phyloP scores from a whole-genome alignment of 371 early-diverging fungal species.

The Lichtheimia ornata region DNA sequence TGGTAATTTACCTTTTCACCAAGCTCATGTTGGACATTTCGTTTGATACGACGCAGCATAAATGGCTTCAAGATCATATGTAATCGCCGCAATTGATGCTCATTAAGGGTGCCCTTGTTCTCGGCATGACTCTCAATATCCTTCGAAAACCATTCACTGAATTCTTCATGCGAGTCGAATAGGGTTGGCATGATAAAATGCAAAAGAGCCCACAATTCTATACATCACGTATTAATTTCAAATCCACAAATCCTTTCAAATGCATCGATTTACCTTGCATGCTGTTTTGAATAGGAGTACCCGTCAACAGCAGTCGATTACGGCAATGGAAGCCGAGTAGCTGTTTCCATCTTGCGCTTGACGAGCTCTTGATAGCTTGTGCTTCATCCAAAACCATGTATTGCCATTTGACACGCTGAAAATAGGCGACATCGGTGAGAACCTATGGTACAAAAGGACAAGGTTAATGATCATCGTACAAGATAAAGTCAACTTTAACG shows the following conservation, averaged over 20 bases:
- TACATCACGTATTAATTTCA: neutral
- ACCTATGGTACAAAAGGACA: slow-evolving; percentile 30
- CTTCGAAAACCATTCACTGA: slow-evolving; percentile 94
- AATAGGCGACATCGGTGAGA: slow-evolving; percentile 84
- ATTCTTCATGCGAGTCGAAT: slow-evolving; percentile 95
- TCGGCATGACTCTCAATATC: slow-evolving; percentile 94
- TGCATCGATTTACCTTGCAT: slow-evolving; percentile 64
- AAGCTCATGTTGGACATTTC: slow-evolving; percentile 94
- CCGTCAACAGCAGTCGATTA: slow-evolving; percentile 92
- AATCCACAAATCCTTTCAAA: neutral
- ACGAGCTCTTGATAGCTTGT: slow-evolving; percentile 95
- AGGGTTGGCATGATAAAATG: slow-evolving; percentile 99
- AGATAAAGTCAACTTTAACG: neutral
- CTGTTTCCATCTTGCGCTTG: slow-evolving; percentile 91
- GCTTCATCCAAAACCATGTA: slow-evolving; percentile 99
- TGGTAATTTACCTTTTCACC: slow-evolving; percentile 72
- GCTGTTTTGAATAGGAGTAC: slow-evolving; percentile 97
- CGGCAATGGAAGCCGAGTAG: slow-evolving; percentile 91
- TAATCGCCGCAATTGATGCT: slow-evolving; percentile 87
- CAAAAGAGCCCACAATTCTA: slow-evolving; percentile 94
- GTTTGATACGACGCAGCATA: slow-evolving; percentile 97
- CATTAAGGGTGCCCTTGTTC: slow-evolving; percentile 82
- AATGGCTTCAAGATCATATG: slow-evolving; percentile 98
- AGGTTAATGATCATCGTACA: too few relatives aligned
- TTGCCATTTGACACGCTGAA: slow-evolving; percentile 94